These are phyloP conservation scores for Phytopythium mirpurense DNA, from an alignment of 352 stramenopile genomes.

Conservation along the genomic window DNA sequence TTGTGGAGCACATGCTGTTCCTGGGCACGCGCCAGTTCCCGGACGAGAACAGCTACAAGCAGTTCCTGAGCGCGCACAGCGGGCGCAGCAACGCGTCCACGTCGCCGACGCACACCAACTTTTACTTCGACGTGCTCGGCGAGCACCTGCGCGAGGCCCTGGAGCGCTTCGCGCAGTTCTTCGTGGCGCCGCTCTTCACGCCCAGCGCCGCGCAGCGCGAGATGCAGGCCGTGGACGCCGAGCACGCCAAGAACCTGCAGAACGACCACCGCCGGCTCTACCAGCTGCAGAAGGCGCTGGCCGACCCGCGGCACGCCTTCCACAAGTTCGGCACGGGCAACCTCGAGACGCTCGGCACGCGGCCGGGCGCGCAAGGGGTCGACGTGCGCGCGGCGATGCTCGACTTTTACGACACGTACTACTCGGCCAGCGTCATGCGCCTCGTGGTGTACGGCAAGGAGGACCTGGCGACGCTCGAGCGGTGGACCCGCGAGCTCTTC, in stretches of 20 bases:
- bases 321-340: conserved; percentile 91
- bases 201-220: conserved; percentile 90
- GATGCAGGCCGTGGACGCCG: conserved; percentile 95
- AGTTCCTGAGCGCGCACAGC: conserved; percentile 91
- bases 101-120: conserved; percentile 94
- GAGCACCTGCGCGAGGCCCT: conserved; percentile 78
- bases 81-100: conserved; percentile 96
- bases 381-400: conserved; percentile 72
- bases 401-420: conserved; percentile 87
- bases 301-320: conserved; percentile 75
- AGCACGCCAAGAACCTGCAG: conserved; percentile 96
- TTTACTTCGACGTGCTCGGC: conserved; percentile 94
- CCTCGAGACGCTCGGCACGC: conserved; percentile 61
- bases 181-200: conserved; percentile 94
- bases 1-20: conserved; percentile 98
- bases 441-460: conserved; percentile 89
- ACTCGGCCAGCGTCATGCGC: conserved; percentile 90
- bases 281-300: conserved; percentile 77
- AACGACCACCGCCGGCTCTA: conserved; percentile 87
- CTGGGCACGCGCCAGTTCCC: conserved; percentile 95
- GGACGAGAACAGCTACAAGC: conserved; percentile 93
- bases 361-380: conserved; percentile 28
- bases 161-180: conserved; percentile 98
- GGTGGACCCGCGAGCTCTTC: conserved; percentile 79
- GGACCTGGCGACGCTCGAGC: conserved; percentile 70